A percentile compares a stretch with the other conserved stretches of the same genome.
These are phyloP conservation scores for Nitzschia inconspicua DNA, from an alignment of 108 stramenopile species.

Conservation along the genomic window DNA sequence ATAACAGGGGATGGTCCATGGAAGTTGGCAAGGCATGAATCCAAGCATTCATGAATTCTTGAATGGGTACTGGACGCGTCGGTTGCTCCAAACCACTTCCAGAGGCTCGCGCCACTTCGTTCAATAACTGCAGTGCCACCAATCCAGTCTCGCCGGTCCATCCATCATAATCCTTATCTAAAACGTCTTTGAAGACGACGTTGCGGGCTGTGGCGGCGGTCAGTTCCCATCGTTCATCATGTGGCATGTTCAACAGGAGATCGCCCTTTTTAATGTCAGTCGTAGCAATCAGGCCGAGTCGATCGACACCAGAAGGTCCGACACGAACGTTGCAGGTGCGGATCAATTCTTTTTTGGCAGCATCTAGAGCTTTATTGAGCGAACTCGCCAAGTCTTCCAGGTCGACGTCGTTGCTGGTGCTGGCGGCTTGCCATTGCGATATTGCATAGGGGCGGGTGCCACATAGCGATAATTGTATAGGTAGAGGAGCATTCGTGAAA, in stretches of 20 bases:
- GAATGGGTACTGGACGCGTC: constrained; percentile 28
- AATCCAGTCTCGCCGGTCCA: constrained; percentile 86
- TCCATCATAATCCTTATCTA: constrained; percentile 72
- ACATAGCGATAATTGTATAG: no score
- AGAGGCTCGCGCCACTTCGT: constrained; percentile 58
- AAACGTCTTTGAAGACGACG: constrained; percentile 40
- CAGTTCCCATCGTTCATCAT: constrained; percentile 48
- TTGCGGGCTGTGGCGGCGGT: constrained; percentile 50
- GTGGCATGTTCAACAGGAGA: constrained; percentile 48
- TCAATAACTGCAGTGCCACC: constrained; percentile 64
- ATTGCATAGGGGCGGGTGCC: no score
- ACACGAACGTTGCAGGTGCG: constrained; percentile 40
- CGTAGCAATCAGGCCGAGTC: constrained; percentile 73
- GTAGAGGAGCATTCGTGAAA: no score
- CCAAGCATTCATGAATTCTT: constrained; percentile 62
- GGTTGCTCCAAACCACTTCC: constrained; percentile 34
- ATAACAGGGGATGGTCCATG: constrained; percentile 57
- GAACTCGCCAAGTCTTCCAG: background rate
- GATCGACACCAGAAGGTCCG: constrained; percentile 9
- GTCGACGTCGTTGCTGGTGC: background rate
- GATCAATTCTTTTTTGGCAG: constrained; percentile 24
- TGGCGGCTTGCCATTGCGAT: no score
- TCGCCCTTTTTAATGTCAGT: constrained; percentile 50
- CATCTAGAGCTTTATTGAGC: constrained; percentile 13
- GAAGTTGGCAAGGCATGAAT: constrained; percentile 53